Base-by-base conservation (phyloP, 495 filamentous ascomycete species). In the Neurospora sp. region DNA sequence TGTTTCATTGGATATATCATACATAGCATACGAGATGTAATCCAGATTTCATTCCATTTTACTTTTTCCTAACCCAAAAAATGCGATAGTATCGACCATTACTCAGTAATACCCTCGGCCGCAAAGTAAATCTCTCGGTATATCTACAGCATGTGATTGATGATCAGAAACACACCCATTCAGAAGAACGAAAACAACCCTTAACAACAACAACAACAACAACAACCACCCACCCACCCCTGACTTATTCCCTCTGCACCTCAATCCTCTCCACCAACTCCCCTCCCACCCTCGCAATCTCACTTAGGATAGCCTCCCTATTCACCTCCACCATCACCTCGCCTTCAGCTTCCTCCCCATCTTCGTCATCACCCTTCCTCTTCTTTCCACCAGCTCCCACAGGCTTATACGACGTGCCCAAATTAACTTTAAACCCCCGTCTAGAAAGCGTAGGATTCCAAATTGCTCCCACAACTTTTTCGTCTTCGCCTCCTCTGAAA, bases 281-380 rank as follows among this genome's bases (percentile, higher is more conserved):
- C 8, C 86, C 89, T 14, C 90, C 91, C 41, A 93, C 79, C 73
- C 89, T 84, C 31, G 85, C 85, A 78, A 99, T 97, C 82, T 98
- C 96, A 16, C 90, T 88, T 71, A 97, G 76, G 10, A 96, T 92
- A 2, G 88, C 91, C 46, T 83, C 80, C 74, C 86, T 90, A 74
- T 98, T 97, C 38, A 97, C 84, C 44, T 84, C 83, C 20, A 92
- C 89, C 22, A 81, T 65, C 5, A 80, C 78, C 2, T 59, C 77
- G 7, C 77, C 78, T 0, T 44, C 74, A 22, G 79, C 78, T 12
- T 80, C 77, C 3, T 72, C 75, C 12, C 70, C 76, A 4, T 65
- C 71, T 1, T 73, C 75, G 4, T 71, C 76, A 10, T 41, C 72
- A 22, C 16, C 46, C 22, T 39, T 71, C 14, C 39, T 68, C 31